A percentile compares a stretch with the other conserved stretches of the same genome.
Conservation (phyloP, 768 basidiomycete species). For the Termitomyces sp. region DNA sequence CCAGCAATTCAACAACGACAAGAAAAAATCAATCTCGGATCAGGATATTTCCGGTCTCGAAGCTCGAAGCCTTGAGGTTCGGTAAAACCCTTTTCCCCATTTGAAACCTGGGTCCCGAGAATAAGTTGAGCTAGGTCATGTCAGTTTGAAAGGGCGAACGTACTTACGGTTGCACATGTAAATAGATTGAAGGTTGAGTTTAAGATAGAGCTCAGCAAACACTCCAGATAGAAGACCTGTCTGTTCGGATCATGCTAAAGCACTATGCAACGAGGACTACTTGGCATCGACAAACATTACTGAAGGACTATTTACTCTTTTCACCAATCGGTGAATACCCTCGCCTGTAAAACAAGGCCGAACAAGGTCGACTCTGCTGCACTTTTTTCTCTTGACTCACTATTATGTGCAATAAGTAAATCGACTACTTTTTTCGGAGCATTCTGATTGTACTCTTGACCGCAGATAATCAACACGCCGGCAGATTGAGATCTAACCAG, state of each 20-base stretch:
- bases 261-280: neutral
- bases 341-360: neutral
- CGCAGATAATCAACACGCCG: neutral
- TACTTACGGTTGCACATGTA: neutral
- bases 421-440: neutral
- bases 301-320: neutral
- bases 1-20: neutral
- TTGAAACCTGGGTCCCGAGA: neutral
- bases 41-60: too few species aligned
- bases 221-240: constrained; percentile 1
- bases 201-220: neutral
- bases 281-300: neutral
- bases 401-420: neutral
- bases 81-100: constrained; percentile 11
- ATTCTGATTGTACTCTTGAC: neutral
- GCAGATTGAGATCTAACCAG: neutral
- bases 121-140: constrained; percentile 3
- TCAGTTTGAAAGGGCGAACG: constrained; percentile 1
- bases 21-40: neutral
- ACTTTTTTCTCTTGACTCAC: neutral
- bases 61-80: too few species aligned
- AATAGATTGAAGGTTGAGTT: constrained; percentile 11
- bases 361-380: neutral
- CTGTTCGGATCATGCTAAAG: constrained; percentile 7
- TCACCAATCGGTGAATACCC: neutral